phyloP scores from a whole-genome alignment of 495 filamentous ascomycete species.

The Penicillium antarcticum region DNA sequence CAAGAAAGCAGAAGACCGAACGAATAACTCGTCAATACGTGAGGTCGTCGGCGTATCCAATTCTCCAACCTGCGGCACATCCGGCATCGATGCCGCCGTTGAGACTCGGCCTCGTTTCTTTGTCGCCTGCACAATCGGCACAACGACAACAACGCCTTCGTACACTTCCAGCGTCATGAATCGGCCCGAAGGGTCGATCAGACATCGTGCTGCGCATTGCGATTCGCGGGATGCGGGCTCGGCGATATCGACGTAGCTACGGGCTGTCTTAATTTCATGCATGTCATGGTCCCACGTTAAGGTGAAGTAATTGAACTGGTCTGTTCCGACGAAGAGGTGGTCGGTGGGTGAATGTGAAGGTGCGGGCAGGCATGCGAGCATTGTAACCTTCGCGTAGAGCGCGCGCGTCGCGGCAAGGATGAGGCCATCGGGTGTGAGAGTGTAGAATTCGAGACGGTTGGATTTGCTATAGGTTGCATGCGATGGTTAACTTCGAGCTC shows the following conservation, averaged over 20 bases:
- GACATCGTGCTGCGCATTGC: conserved; percentile 69
- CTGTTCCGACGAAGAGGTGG: conserved; percentile 89
- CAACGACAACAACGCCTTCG: conserved; percentile 78
- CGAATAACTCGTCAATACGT: conserved; percentile 81
- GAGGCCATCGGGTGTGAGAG: conserved; percentile 56
- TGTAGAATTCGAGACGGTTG: conserved; percentile 88
- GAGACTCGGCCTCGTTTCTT: conserved; percentile 45
- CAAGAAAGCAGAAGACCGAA: conserved; percentile 78
- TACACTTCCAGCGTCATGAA: conserved; percentile 86
- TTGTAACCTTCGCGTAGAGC: conserved; percentile 79
- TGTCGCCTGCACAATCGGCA: conserved; percentile 62
- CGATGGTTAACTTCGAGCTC: conserved; percentile 3
- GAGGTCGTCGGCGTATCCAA: conserved; percentile 69
- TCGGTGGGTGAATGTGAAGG: conserved; percentile 72
- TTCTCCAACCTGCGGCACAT: conserved; percentile 46
- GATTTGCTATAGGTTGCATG: conserved; percentile 59
- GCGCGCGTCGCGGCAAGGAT: conserved; percentile 58
- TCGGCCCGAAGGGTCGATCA: conserved; percentile 76
- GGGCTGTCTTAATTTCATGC: conserved; percentile 63
- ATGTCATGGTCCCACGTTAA: conserved; percentile 71
- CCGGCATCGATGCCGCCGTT: conserved; percentile 21
- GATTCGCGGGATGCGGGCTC: conserved; percentile 79
- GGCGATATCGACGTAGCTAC: conserved; percentile 65
- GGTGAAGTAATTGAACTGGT: conserved; percentile 86
- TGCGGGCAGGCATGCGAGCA: conserved; percentile 73